phyloP scores from a whole-genome alignment of 1,284 basidiomycete genomes.

The Porodaedalea pini region DNA sequence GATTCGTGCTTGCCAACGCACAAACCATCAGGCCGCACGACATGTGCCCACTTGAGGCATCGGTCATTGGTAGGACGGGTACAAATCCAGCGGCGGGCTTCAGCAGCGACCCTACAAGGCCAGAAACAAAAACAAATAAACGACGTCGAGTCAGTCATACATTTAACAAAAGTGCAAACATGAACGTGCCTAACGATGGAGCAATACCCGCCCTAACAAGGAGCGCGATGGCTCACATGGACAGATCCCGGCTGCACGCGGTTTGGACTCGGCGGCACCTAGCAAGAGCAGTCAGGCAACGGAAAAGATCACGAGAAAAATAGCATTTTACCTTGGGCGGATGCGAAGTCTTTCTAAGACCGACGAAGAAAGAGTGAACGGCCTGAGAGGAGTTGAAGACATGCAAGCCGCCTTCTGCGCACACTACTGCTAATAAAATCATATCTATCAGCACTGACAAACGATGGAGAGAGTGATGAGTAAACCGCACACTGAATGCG shows the following conservation, averaged over 20 bases:
- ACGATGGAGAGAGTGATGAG: too few relatives aligned
- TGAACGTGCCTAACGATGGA: slow-evolving; percentile 12
- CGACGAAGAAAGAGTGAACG: too few relatives aligned
- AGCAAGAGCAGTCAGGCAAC: neutral
- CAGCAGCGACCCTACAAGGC: neutral
- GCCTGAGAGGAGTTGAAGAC: too few relatives aligned
- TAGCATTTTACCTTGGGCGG: neutral
- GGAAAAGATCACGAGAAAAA: neutral
- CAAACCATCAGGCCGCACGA: neutral
- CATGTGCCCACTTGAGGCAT: slow-evolving; percentile 14
- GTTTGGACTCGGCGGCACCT: neutral
- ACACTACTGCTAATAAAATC: too few relatives aligned
- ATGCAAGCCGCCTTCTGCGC: too few relatives aligned
- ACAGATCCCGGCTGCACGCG: slow-evolving; percentile 12
- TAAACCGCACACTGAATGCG: too few relatives aligned
- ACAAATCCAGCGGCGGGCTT: slow-evolving; percentile 5
- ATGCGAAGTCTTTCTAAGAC: neutral
- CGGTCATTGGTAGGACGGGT: slow-evolving; percentile 18
- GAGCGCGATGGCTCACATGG: slow-evolving; percentile 21
- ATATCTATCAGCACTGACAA: too few relatives aligned
- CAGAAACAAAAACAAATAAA: neutral
- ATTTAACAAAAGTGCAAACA: too few relatives aligned
- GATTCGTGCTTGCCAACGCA: neutral
- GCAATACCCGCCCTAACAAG: slow-evolving; percentile 21
- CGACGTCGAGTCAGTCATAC: too few relatives aligned